Conservation (phyloP, 345 rosid species). For the Melastoma malabathricum region DNA sequence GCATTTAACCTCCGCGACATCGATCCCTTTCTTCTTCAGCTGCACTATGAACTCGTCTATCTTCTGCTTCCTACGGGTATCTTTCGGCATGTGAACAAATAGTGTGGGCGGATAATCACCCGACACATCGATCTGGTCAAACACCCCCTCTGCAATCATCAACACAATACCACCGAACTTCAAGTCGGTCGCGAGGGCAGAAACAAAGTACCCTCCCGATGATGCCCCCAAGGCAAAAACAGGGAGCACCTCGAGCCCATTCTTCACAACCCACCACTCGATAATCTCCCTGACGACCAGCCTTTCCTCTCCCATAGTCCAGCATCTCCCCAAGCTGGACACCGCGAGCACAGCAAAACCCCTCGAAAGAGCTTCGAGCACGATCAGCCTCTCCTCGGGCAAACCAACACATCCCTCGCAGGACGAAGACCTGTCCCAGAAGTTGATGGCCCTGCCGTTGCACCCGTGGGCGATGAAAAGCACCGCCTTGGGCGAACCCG, state of each 20-base stretch:
- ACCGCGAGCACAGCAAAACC: constrained; percentile 51
- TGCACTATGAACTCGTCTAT: constrained; percentile 37
- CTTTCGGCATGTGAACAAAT: constrained; percentile 93
- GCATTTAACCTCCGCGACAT: constrained; percentile 73
- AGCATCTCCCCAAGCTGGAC: constrained; percentile 62
- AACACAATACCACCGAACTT: constrained; percentile 57
- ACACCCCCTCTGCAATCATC: constrained; percentile 82
- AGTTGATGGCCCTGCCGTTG: constrained; percentile 57
- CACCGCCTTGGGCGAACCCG: constrained; percentile 64
- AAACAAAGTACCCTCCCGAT: constrained; percentile 82
- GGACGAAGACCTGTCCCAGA: constrained; percentile 67
- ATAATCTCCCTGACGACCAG: constrained; percentile 35
- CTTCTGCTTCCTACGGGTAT: constrained; percentile 43
- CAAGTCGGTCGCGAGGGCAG: constrained; percentile 48
- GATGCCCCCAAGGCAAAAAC: constrained; percentile 89
- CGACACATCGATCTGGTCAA: constrained; percentile 40
- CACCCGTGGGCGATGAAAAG: constrained; percentile 90
- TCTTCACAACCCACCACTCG: constrained; percentile 40
- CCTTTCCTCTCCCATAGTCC: constrained; percentile 56
- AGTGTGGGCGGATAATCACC: constrained; percentile 66
- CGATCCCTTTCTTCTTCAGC: constrained; percentile 48
- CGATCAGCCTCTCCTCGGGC: constrained; percentile 69
- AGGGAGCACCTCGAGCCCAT: constrained; percentile 55
- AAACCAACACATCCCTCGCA: constrained; percentile 58
- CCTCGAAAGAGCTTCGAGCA: constrained; percentile 47